Evolutionary conservation across 345 rosid species (phyloP), one percentile per base, ranked within the genome.

Genomic region (Nephelium lappaceum): DNA sequence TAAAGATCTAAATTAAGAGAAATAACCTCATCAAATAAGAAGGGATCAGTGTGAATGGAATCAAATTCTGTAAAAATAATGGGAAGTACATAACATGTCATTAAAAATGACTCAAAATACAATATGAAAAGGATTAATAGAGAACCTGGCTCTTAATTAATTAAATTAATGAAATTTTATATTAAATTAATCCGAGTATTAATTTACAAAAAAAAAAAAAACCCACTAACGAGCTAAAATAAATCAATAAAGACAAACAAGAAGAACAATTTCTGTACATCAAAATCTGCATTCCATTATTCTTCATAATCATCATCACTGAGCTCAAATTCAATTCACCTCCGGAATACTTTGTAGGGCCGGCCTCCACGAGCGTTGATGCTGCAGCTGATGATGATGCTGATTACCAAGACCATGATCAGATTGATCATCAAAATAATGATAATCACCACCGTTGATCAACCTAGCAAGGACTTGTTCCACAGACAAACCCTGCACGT

Each of bases 341-440:
- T 94, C 98, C n/a, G 97, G 97, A 81, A 94, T 91, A 41, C 89
- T 91, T 61, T 88, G 90, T 11, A 94, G 82, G 31, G 76, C 88
- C 21, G 97, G 98, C 84, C 77, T 85, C 98, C 97, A 93, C 11
- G 78, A 15, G 69, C 88, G 76, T 10, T 82, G 83, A 19, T 81
- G 82, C 36, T 79, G 85, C 74, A 47, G 42, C 25, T 79, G 63
- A 8, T 57, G 55, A 0, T 47, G 78, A 15, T 60, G 36, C 3
- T 31, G 36, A 31, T 31, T 3, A 31, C 36, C 36, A 47, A 23
- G 51, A 45, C 12, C 51, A 45, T 45, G 47, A 43, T 43, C 6
- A 43, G 9, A 45, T 45, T 45, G 51, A 45, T 45, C 23, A 10
- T 42, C 58, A 0, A 38, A 75, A 12, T 45, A 31, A n/a, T 21